Conservation (phyloP, 2,329 filamentous ascomycete genomes). For the Cercospora canescens region DNA sequence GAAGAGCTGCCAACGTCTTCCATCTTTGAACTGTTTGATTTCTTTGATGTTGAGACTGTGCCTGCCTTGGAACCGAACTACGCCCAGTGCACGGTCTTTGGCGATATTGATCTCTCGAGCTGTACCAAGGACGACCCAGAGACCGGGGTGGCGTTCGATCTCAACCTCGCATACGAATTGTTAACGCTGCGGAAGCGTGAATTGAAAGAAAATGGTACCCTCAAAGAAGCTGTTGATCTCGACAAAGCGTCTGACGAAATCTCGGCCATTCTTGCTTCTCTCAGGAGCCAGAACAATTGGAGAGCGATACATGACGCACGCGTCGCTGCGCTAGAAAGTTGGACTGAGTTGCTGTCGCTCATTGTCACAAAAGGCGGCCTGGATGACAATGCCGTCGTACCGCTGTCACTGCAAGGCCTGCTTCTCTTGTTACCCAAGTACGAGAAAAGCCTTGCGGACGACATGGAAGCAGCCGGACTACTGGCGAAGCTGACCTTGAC, state of each 20-base stretch:
- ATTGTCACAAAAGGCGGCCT: slow-evolving; percentile 82
- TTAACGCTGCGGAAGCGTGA: slow-evolving; percentile 69
- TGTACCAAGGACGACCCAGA: slow-evolving; percentile 64
- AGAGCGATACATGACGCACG: slow-evolving; percentile 58
- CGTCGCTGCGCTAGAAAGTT: slow-evolving; percentile 72
- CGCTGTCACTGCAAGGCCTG: slow-evolving; percentile 81
- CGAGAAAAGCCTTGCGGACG: slow-evolving; percentile 71
- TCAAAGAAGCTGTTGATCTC: slow-evolving; percentile 35
- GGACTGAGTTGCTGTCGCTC: slow-evolving; percentile 81
- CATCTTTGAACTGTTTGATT: slow-evolving; percentile 92
- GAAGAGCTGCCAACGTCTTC: slow-evolving; percentile 68
- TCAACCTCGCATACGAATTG: slow-evolving; percentile 71
- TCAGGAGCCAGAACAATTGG: slow-evolving; percentile 64
- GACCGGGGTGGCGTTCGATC: slow-evolving; percentile 62
- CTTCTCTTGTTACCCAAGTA: slow-evolving; percentile 87
- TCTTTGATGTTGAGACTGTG: slow-evolving; percentile 66
- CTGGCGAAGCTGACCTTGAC: slow-evolving; percentile 75
- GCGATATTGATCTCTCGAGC: slow-evolving; percentile 65
- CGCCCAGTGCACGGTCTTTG: slow-evolving; percentile 56
- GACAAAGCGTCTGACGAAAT: slow-evolving; percentile 59
- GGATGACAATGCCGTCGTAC: slow-evolving; percentile 72
- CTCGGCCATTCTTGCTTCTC: slow-evolving; percentile 59
- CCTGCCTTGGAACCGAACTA: slow-evolving; percentile 48
- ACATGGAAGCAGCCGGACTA: slow-evolving; percentile 69
- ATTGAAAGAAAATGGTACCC: slow-evolving; percentile 46